Evolutionary conservation across 164 flowering plant genomes (phyloP), one percentile per base, ranked within the genome.

Genomic region (Liriodendron chinense): DNA sequence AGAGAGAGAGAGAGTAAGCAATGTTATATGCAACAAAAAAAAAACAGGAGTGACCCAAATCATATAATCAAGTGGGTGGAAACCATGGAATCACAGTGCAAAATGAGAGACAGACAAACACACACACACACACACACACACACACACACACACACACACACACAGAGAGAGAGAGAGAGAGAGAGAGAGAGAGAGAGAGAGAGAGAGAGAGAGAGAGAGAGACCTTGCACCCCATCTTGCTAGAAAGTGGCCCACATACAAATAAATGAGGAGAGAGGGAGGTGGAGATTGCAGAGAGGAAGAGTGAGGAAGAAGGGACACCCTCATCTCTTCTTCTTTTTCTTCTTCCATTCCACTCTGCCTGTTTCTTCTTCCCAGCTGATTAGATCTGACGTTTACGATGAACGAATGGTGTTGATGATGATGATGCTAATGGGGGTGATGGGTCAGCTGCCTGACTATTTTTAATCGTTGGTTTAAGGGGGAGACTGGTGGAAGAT

Each of bases 141-240:
- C 3, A 34, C 43, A 34, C 3, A 34, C 5, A 3, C 43, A 34
- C 43, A 7, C 43, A 34, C 3, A 34, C 5, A 3, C 43, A 34
- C 43, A 7, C 3, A 34, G 5, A 34, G 5, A 34, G 43, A 34
- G 43, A 34, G 5, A 7, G 26, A 34, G 5, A 34, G 5, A 34
- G 5, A 34, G 43, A 34, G 43, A 34, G 43, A 34, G 43, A 34
- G 43, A 34, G 43, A 34, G 43, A 34, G 34, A 28, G 34, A 28
- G 34, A 22, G 67, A 34, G 7, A 21, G 57, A 48, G 9, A 70
- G 21, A 74, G 26, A 67, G 47, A 61, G 53, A 28, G 6, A 66
- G 62, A 94, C 98, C 98, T 94, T 83, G 97, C 91, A 76, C 92
- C 91, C 97, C 98, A 94, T 90, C 98, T 86, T 75, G 96, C 89